Base-by-base conservation (phyloP, 1,284 basidiomycete species). In the Termitomyces sp. region DNA sequence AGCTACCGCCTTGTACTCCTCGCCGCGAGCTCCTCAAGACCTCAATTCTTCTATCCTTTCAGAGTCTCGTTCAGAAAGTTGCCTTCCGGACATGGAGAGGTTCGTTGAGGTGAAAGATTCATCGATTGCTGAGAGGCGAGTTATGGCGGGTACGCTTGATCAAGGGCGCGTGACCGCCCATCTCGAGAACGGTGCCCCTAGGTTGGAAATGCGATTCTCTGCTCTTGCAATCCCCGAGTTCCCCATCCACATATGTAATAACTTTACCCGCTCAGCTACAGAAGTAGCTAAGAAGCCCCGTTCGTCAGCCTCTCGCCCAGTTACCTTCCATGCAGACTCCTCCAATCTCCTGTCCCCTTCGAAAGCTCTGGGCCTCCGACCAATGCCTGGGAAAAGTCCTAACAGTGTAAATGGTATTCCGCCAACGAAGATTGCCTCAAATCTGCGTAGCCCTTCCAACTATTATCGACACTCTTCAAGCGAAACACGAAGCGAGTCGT, bases 191-290 rank as follows among this genome's bases (percentile, higher is more conserved):
- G 79, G 77, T 51, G 75, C 83, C 1, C 86, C 88, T 12, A 75
- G 73, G 28, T 72, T 90, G 28, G 71, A 81, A 45, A 72, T 90
- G 61, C 80, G 83, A 19, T 81, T 88, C 58, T 88, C 86, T 0
- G 67, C 68, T 28, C 67, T 83, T 34, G 72, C 76, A 42, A 63
- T 84, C 50, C 78, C 80, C 15, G 66, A 43, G 28, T 38, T 54
- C 15, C 53, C 61, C 2, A n/a, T 19, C 38, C 73, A 74, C 17
- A 31, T 64, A 0, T 63, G 76, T 15, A 67, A 66, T 1, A 68
- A 72, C 34, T 52, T 19, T 5, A 9, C 68, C 59, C 63, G 64
- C 2, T 60, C 66, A 19, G 57, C 55, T 15, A 62, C 61, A 7
- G 59, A 57, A 31, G 53, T 59, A 58, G 55, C 55, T 40, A 24